These are phyloP conservation scores for Excoecaria agallocha DNA, from an alignment of 345 rosid genomes.

Conservation along the genomic window DNA sequence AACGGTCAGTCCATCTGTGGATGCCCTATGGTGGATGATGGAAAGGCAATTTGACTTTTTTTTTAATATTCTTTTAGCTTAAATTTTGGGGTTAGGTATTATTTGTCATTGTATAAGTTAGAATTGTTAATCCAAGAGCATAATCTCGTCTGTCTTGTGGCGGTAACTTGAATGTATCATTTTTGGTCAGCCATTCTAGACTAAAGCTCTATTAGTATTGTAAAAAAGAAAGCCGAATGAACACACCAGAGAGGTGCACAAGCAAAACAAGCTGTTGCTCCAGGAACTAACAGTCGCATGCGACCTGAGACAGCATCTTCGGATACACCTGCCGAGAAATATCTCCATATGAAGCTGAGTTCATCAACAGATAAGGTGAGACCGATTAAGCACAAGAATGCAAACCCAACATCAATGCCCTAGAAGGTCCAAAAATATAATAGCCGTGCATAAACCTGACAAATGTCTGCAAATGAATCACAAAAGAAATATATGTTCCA, in stretches of 20 bases:
- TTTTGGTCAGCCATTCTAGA: conserved; percentile 5
- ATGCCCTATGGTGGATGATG: background rate
- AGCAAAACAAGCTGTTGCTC: conserved; percentile 98
- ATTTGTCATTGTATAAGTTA: background rate
- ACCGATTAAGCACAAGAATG: background rate
- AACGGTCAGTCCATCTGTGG: background rate
- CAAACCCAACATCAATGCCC: background rate
- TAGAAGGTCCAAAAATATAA: background rate
- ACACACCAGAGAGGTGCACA: conserved; percentile 92
- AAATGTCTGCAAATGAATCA: background rate
- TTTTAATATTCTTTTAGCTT: background rate
- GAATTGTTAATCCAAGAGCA: background rate
- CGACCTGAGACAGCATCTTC: conserved; percentile 99
- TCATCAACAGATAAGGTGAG: background rate
- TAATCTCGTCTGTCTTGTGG: background rate
- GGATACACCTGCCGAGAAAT: conserved; percentile 68
- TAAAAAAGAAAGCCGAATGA: too few relatives aligned
- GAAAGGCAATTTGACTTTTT: background rate
- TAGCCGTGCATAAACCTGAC: conserved; percentile 9
- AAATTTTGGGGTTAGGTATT: background rate
- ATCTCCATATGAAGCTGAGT: background rate
- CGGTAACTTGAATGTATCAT: too few relatives aligned
- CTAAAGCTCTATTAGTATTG: too few relatives aligned
- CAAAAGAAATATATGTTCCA: background rate
- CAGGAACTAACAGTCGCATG: conserved; percentile 88